Evolutionary conservation across 106 monocot species (phyloP).

Genomic region (Amphibolis antarctica): DNA sequence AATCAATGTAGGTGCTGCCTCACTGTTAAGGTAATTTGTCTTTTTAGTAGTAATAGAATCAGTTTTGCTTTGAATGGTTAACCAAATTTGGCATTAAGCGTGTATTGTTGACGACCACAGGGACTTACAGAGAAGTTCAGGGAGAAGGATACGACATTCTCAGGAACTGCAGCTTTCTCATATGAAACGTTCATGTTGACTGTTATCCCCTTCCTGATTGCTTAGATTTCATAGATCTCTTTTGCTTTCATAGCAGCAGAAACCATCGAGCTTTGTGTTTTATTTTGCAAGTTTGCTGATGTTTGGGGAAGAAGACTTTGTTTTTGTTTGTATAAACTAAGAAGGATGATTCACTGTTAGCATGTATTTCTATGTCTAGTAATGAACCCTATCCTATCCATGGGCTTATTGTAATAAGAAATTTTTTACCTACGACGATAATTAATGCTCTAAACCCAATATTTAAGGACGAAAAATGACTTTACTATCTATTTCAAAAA

Average conservation of each 20-base stretch:
- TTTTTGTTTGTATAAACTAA: background rate
- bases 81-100: background rate
- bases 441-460: too few species aligned
- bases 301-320: background rate
- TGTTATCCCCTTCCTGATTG: slow-evolving; percentile 83
- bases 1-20: slow-evolving; percentile 43
- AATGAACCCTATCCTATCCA: background rate
- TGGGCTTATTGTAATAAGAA: background rate
- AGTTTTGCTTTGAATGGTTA: background rate
- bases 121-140: slow-evolving; percentile 92
- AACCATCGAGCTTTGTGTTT: background rate
- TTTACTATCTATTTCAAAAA: too few species aligned
- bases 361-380: background rate
- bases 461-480: too few species aligned
- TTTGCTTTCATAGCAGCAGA: background rate
- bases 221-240: slow-evolving; percentile 13
- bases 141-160: slow-evolving; percentile 56
- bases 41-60: background rate
- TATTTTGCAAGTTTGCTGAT: background rate
- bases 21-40: slow-evolving; percentile 50
- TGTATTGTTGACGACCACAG: background rate
- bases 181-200: slow-evolving; percentile 88
- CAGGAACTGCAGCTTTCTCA: slow-evolving; percentile 68
- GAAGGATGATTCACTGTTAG: background rate
- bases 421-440: too few species aligned